Conservation (phyloP, 192 early-diverging fungal genomes). For the Coemansia pectinata region DNA sequence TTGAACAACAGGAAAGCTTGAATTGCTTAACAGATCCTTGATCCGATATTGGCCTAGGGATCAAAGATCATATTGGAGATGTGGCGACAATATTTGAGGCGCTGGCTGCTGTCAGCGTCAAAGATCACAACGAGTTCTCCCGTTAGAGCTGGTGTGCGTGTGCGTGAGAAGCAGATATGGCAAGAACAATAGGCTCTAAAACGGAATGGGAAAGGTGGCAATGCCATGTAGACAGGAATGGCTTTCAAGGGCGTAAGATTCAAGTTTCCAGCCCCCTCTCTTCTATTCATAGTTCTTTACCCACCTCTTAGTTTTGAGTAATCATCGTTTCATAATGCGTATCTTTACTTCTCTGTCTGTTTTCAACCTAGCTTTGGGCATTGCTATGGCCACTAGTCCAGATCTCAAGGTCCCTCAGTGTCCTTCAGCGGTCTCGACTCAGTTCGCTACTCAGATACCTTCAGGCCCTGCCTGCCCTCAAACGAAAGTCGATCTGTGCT, state of each 20-base stretch:
- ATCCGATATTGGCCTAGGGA: not conserved
- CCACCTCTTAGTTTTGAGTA: not conserved
- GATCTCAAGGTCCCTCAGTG: conserved; percentile 42
- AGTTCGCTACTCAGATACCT: conserved; percentile 39
- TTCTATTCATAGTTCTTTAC: not conserved
- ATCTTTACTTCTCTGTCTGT: not conserved
- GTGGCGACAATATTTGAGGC: not conserved
- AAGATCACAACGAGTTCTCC: not conserved
- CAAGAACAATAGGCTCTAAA: not conserved
- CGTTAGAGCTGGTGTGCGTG: not conserved
- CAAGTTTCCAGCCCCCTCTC: not conserved
- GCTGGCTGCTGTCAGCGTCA: not conserved
- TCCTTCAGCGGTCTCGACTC: conserved; percentile 18
- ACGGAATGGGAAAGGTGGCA: not conserved
- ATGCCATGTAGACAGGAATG: not conserved
- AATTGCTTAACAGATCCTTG: not conserved
- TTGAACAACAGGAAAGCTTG: not conserved
- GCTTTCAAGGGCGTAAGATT: not conserved
- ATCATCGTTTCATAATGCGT: not conserved
- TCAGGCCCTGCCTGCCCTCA: conserved; percentile 26
- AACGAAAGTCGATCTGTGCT: conserved; percentile 46
- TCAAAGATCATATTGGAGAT: not conserved
- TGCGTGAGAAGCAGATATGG: not conserved
- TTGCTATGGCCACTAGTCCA: not conserved
- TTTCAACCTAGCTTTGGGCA: not conserved